These are phyloP conservation scores for Auxenochlorella protothecoides DNA, from an alignment of 139 green algal genomes.

Conservation along the genomic window DNA sequence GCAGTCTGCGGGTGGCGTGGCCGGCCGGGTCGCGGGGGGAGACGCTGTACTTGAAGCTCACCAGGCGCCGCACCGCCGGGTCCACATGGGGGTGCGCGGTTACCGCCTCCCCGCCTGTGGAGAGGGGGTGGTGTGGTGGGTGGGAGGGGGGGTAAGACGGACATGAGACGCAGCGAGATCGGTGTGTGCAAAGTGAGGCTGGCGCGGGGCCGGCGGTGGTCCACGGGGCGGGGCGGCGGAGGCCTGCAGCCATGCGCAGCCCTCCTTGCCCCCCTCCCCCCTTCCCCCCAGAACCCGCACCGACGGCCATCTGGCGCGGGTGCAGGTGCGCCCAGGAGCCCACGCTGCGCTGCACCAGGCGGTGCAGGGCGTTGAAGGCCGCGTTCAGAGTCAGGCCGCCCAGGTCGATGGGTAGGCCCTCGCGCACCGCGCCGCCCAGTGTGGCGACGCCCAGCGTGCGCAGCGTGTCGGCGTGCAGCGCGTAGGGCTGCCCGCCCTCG, in stretches of 20 bases:
- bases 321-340: constrained; percentile 4
- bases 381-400: constrained; percentile 8
- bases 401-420: constrained; percentile 31
- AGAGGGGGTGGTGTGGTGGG: too few relatives aligned
- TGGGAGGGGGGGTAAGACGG: too few relatives aligned
- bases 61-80: constrained; percentile 10
- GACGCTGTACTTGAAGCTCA: constrained; percentile 21
- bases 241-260: too few relatives aligned
- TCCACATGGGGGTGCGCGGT: constrained; percentile 34
- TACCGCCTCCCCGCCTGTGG: constrained; percentile 30
- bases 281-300: too few relatives aligned
- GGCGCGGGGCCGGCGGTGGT: too few relatives aligned
- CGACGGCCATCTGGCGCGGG: not conserved
- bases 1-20: not conserved
- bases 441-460: constrained; percentile 24
- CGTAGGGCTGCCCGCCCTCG: constrained; percentile 32
- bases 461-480: constrained; percentile 32
- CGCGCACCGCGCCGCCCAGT: constrained; percentile 18
- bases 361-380: constrained; percentile 7
- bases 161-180: too few relatives aligned
- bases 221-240: too few relatives aligned
- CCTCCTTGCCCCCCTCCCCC: too few relatives aligned
- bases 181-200: too few relatives aligned
- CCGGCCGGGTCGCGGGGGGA: not conserved
- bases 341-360: not conserved